Conservation (phyloP, 768 basidiomycete genomes). For the Mycena sanguinolenta region DNA sequence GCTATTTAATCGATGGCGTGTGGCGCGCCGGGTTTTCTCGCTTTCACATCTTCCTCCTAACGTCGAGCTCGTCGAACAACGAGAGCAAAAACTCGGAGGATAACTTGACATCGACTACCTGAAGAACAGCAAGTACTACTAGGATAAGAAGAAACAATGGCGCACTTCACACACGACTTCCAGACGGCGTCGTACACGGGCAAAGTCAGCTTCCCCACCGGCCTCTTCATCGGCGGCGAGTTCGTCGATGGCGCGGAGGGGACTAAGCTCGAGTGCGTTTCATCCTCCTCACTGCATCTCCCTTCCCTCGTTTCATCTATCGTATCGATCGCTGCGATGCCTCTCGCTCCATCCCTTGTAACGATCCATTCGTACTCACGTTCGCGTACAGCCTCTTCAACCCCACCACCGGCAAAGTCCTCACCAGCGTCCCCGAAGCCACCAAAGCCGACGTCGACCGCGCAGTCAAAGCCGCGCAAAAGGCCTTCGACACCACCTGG, state of each 20-base stretch:
- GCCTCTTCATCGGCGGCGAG: no score
- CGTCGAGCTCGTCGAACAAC: no score
- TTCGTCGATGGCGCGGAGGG: slow-evolving; percentile 68
- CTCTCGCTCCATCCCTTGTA: slow-evolving; percentile 8
- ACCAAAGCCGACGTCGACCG: slow-evolving; percentile 73
- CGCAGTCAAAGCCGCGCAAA: slow-evolving; percentile 73
- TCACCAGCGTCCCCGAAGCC: slow-evolving; percentile 66
- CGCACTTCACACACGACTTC: slow-evolving; percentile 61
- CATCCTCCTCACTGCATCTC: no score
- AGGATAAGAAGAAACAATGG: no score
- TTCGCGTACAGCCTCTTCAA: slow-evolving; percentile 63
- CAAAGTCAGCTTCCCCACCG: slow-evolving; percentile 70
- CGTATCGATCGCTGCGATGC: no score
- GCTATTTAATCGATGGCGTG: no score
- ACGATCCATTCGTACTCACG: neutral
- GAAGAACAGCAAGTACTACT: no score
- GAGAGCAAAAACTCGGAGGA: no score
- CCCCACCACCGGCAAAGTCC: slow-evolving; percentile 71
- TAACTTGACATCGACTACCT: no score
- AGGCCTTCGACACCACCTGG: slow-evolving; percentile 72
- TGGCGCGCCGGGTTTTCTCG: no score
- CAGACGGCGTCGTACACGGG: slow-evolving; percentile 69
- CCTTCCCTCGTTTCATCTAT: no score
- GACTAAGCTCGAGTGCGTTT: slow-evolving; percentile 53
- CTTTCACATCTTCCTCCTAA: no score